These are phyloP conservation scores for Nannochloris sp. DNA, from an alignment of 139 green algal species.

Conservation along the genomic window DNA sequence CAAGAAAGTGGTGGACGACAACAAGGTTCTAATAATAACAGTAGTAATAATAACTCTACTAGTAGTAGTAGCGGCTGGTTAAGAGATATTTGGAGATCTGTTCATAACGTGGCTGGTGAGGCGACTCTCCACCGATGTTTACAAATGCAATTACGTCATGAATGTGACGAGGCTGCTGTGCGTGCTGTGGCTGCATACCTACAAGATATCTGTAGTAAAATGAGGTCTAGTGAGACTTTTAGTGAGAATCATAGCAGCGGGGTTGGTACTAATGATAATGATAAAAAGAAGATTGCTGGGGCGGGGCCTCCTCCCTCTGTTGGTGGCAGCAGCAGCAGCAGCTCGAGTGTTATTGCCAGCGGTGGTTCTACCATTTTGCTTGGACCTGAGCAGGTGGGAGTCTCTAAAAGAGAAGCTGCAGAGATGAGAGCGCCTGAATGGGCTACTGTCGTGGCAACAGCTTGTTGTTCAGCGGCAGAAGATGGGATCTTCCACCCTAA, in stretches of 20 bases:
- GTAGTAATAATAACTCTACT: background rate
- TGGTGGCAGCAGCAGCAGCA: too few relatives aligned
- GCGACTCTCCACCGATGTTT: conserved; percentile 10
- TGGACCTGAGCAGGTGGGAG: background rate
- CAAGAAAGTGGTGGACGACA: background rate
- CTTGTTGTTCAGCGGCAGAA: background rate
- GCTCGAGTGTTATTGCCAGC: too few relatives aligned
- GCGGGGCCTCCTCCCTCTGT: background rate
- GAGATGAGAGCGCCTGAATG: background rate
- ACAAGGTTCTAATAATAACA: background rate
- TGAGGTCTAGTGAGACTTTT: too few relatives aligned
- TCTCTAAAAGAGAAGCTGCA: background rate
- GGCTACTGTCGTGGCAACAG: background rate
- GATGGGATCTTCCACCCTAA: too few relatives aligned
- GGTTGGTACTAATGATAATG: too few relatives aligned
- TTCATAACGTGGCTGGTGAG: conserved; percentile 2
- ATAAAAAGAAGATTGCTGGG: background rate
- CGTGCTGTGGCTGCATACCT: background rate
- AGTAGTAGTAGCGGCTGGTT: background rate
- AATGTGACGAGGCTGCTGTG: background rate
- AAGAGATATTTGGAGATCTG: conserved; percentile 2
- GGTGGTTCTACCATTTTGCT: too few relatives aligned
- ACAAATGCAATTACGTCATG: conserved; percentile 7
- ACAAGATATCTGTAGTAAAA: background rate
- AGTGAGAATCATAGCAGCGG: background rate